Evolutionary conservation across 768 basidiomycete species (phyloP).

Genomic region (Saitozyma sp.): DNA sequence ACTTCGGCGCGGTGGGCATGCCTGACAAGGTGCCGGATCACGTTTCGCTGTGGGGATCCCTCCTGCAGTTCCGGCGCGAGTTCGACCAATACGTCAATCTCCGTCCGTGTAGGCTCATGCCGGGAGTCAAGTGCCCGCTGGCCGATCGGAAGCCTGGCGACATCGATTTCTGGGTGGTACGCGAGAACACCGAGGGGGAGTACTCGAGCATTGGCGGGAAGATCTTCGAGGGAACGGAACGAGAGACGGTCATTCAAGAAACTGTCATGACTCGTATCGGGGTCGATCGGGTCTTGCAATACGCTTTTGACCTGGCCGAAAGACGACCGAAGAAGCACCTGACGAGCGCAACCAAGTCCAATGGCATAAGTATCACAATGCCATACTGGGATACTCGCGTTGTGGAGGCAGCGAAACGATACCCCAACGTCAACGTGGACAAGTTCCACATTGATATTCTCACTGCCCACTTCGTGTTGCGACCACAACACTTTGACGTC

Average conservation of each 20-base stretch:
- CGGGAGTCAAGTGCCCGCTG: conserved; percentile 57
- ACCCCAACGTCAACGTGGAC: conserved; percentile 19
- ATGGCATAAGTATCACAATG: conserved; percentile 45
- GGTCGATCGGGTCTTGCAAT: conserved; percentile 59
- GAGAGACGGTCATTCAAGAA: conserved; percentile 45
- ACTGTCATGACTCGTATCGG: conserved; percentile 59
- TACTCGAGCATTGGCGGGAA: conserved; percentile 52
- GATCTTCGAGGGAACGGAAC: conserved; percentile 26
- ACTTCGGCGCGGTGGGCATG: conserved; percentile 58
- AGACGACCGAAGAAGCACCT: conserved; percentile 59
- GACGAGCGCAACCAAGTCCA: conserved; percentile 61
- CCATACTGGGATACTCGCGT: conserved; percentile 21
- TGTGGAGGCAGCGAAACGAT: conserved; percentile 8
- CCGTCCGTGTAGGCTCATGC: conserved; percentile 59
- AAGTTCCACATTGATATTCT: conserved; percentile 28
- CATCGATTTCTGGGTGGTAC: conserved; percentile 61
- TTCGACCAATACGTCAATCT: conserved; percentile 58
- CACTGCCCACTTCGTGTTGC: conserved; percentile 20
- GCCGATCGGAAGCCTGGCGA: conserved; percentile 55
- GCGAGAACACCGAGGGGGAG: conserved; percentile 63
- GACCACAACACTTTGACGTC: conserved; percentile 22
- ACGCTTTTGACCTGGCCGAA: conserved; percentile 61
- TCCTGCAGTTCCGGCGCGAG: conserved; percentile 59
- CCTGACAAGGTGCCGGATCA: conserved; percentile 62
- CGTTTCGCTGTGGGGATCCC: conserved; percentile 61